Evolutionary conservation across 257 asterid genomes (phyloP), one percentile per base, ranked within the genome.

Genomic region (Penstemon eatonii): DNA sequence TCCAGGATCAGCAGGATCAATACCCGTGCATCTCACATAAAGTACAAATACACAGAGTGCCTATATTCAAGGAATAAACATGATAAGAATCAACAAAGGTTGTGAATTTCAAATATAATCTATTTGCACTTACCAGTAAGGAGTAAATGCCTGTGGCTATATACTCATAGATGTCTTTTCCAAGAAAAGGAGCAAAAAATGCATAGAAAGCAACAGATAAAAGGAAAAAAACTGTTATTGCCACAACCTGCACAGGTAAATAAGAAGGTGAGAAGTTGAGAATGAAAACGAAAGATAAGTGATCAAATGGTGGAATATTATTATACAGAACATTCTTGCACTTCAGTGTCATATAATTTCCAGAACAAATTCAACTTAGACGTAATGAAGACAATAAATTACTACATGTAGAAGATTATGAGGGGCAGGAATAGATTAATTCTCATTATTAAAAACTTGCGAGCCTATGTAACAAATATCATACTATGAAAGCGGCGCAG

Each of bases 1-100:
- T 54, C 97, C 97, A 11, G 96, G 97, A 80, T 94, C 97, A 71
- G 97, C 97, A 39, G 97, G 97, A 81, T 91, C 95, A 68, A 89
- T 94, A 68, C 91, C 96, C 53, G 97, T 94, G 82, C 97, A 89
- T 76, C 97, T 84, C 72, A 82, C 92, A 59, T 91, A 94, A 69
- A 91, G 96, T 61, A 80, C 71, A 74, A 94, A 83, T 61, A 91
- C 96, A 59, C 76, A 80, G 10, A 89, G 75, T 63, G 95, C 97
- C 97, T 91, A 88, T 43, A 75, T 68, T 71, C 44, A 72, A 76
- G n/a, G 33, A 65, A 19, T 51, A 60, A 55, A 51, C 40, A 55
- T 40, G 57, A 63, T 15, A 72, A 79, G 70, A 65, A 73, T 56
- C 61, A 54, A 8, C 25, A 45, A 56, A 67, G 5, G 43, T 39